Percentiles rank a stretch among this genome's conserved stretches.
These are phyloP conservation scores for Gardenia jasminoides DNA, from an alignment of 257 asterid genomes.

Conservation along the genomic window DNA sequence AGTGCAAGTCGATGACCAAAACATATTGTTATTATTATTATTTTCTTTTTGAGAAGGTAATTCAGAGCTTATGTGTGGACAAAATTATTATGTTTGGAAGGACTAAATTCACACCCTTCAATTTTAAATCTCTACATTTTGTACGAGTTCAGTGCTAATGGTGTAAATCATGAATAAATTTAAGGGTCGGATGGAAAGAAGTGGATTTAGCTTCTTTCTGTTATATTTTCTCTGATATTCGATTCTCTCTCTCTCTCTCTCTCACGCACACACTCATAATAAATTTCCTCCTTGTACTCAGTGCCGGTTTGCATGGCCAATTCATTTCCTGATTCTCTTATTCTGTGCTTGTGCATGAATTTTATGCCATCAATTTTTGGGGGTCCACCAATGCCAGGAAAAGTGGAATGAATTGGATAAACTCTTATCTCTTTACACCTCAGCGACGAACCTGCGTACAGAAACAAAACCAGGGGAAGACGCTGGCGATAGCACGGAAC, in stretches of 20 bases:
- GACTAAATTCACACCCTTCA: too few relatives aligned
- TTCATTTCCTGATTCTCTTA: conserved; percentile 15
- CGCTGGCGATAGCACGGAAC: conserved; percentile 3
- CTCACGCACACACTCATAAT: too few relatives aligned
- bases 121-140: too few relatives aligned
- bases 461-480: conserved; percentile 16
- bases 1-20: background rate
- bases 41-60: background rate
- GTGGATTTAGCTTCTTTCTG: too few relatives aligned
- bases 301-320: background rate
- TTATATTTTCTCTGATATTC: background rate
- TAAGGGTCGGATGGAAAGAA: too few relatives aligned
- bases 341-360: conserved; percentile 1
- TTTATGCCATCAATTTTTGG: conserved; percentile 19
- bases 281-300: too few relatives aligned
- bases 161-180: too few relatives aligned
- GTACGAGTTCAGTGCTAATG: too few relatives aligned
- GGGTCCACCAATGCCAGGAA: conserved; percentile 3
- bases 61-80: too few relatives aligned
- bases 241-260: too few relatives aligned
- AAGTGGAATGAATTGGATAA: conserved; percentile 38
- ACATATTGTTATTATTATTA: too few relatives aligned
- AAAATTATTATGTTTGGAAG: too few relatives aligned
- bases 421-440: conserved; percentile 57
- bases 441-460: conserved; percentile 40